phyloP scores from a whole-genome alignment of 2,329 filamentous ascomycete genomes.

The Sordariomycetes sp. region DNA sequence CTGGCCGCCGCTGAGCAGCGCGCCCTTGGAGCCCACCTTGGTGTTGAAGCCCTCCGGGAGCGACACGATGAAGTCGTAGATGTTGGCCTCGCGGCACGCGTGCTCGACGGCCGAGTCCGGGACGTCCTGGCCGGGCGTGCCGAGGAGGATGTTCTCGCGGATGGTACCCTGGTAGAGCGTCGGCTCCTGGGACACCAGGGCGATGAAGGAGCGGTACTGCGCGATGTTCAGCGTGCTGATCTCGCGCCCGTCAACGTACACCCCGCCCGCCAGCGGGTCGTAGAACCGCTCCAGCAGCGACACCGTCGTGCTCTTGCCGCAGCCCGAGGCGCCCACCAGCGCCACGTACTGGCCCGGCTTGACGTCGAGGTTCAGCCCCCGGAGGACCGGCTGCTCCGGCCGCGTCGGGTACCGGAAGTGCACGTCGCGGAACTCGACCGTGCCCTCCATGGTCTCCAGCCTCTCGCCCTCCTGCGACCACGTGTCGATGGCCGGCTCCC shows the following conservation, averaged over 20 bases:
- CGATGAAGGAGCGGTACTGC: constrained; percentile 73
- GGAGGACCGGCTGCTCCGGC: constrained; percentile 82
- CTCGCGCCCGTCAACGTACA: constrained; percentile 75
- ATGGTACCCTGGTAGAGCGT: constrained; percentile 91
- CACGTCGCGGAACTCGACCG: constrained; percentile 81
- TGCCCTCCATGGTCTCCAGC: constrained; percentile 57
- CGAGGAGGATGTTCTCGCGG: constrained; percentile 79
- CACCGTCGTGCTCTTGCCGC: constrained; percentile 91
- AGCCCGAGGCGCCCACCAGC: constrained; percentile 86
- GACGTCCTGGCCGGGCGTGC: constrained; percentile 55
- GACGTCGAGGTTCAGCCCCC: constrained; percentile 66
- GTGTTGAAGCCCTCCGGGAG: constrained; percentile 80
- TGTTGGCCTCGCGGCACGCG: constrained; percentile 83
- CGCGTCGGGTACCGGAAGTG: constrained; percentile 92
- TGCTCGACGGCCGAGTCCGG: constrained; percentile 62
- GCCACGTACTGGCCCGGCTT: constrained; percentile 76
- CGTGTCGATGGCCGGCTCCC: constrained; percentile 69
- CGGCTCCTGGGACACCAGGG: constrained; percentile 88
- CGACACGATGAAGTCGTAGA: constrained; percentile 83
- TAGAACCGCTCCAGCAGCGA: constrained; percentile 91
- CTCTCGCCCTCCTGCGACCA: constrained; percentile 62
- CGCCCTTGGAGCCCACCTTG: constrained; percentile 76
- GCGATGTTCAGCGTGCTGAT: constrained; percentile 74
- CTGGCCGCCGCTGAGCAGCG: constrained; percentile 79
- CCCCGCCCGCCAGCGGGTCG: constrained; percentile 68